Evolutionary conservation across 345 rosid species (phyloP).

Genomic region (Citrus sinensis): DVS_A1.0 CM039165.1:31837001-31837500

Average conservation of each 20-base stretch:
- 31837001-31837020: rapidly evolving
- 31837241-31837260: background rate
- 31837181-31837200: background rate
- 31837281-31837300: background rate
- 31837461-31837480: background rate
- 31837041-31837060: rapidly evolving
- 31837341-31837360: constrained; percentile 6
- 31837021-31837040: rapidly evolving
- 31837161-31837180: background rate
- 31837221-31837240: background rate
- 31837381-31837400: background rate
- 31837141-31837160: background rate
- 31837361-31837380: background rate
- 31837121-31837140: background rate
- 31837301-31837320: background rate
- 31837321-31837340: constrained; percentile 13
- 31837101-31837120: too few species aligned
- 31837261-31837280: background rate
- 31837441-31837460: background rate
- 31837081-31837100: too few species aligned
- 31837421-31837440: background rate
- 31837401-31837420: background rate
- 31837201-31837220: background rate
- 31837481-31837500: background rate
- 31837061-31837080: too few species aligned